Evolutionary conservation across 192 early-diverging fungal genomes (phyloP), one percentile per base, ranked within the genome.

Genomic region (Gigaspora rosea): DNA sequence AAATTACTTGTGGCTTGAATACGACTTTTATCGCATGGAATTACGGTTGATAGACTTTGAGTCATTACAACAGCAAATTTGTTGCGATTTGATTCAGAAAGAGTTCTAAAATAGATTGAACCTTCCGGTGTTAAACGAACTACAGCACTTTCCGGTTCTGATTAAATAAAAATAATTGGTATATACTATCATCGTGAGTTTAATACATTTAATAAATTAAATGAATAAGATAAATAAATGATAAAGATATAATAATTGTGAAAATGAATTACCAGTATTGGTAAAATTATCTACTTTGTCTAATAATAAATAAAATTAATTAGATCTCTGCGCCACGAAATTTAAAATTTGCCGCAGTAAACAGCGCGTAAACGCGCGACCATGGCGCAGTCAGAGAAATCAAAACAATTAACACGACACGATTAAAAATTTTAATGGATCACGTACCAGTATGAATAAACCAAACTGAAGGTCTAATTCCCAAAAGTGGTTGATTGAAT

Each of bases 81-180:
- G 4, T 46, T 32, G 2, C 18, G 4, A 0, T 66, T 18, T 0
- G 16, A 7, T 6, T 3, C 16, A 18, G 64, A 47, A 8, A 66
- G 18, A n/a, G 35, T 18, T 9, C 8, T 46, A 46, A n/a, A 66
- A 41, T 9, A 66, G 18, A 1, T 47, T 20, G 64, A 41, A 41
- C 64, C 64, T 66, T 46, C 16, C 0, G 64, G 36, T 41, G 64
- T 66, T 46, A 66, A 66, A 8, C 64, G 32, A n/a, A 66, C 18
- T 16, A 56, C 35, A 7, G 52, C 3, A 8, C 22, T 71, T 6
- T 11, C 51, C 22, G 49, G 41, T 20, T 0, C 18, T 49, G 41
- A 10, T 68, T 8, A 18, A 9, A 66, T 33, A 0, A 66, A 10
- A 66, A 41, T 41, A 41, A 3, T 41, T 41, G n/a, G n/a, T n/a